Conservation (phyloP, 352 stramenopile genomes). For the Phytophthora syringae region DNA sequence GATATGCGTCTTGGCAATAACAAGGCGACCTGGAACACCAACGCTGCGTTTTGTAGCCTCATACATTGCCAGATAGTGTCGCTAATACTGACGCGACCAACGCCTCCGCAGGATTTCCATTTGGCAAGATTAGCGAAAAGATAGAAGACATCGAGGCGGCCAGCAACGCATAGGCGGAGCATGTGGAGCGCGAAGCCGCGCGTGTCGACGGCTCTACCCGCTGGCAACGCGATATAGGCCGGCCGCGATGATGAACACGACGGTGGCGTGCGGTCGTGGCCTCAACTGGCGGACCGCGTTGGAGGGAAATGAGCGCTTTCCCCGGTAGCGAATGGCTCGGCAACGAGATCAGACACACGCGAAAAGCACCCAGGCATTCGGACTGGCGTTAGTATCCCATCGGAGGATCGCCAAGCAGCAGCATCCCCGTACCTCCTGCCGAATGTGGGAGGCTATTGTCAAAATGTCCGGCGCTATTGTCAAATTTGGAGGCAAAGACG, state of each 20-base stretch:
- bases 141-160: constrained; percentile 2
- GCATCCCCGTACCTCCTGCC: constrained; percentile 7
- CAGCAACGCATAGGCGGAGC: constrained; percentile 29
- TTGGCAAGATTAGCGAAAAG: constrained; percentile 33
- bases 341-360: not conserved
- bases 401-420: constrained; percentile 16
- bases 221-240: constrained; percentile 10
- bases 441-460: constrained; percentile 6
- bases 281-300: constrained; percentile 13
- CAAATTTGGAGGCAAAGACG: constrained; percentile 8
- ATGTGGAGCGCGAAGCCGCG: not conserved
- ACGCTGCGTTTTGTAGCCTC: no score
- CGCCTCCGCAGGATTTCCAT: constrained; percentile 8
- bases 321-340: constrained; percentile 15
- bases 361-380: constrained; percentile 18
- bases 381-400: constrained; percentile 19
- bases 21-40: no score
- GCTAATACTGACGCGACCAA: not conserved
- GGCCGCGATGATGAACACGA: constrained; percentile 25
- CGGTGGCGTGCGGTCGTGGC: constrained; percentile 4
- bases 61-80: no score
- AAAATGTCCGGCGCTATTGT: constrained; percentile 17
- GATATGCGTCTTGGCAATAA: no score
- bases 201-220: constrained; percentile 18
- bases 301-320: constrained; percentile 26